These are phyloP conservation scores for Monosporascus sp. DNA, from an alignment of 2,329 filamentous ascomycete genomes.

Conservation along the genomic window DNA sequence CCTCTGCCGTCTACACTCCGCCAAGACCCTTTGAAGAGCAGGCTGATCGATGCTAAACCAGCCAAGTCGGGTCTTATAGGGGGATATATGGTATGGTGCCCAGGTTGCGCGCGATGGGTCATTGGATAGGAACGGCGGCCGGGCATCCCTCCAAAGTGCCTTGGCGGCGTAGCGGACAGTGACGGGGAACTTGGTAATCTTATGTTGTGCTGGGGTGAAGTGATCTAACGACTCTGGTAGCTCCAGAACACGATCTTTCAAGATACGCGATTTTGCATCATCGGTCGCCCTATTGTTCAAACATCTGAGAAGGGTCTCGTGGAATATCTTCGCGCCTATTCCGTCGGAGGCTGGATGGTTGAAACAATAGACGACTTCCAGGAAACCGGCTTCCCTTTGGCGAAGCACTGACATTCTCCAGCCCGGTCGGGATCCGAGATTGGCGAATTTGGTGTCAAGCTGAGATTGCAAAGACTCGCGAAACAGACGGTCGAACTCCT, in stretches of 20 bases:
- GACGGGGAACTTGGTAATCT: conserved; percentile 8
- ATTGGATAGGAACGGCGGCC: conserved; percentile 2
- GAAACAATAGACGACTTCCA: conserved; percentile 12
- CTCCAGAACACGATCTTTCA: conserved; percentile 4
- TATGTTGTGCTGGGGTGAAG: conserved; percentile 5
- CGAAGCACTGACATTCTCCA: conserved; percentile 8
- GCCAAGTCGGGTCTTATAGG: conserved; percentile 6
- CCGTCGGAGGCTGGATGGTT: conserved; percentile 11
- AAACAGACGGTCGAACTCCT: conserved; percentile 7
- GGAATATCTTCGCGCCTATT: conserved; percentile 12
- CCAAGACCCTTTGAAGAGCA: conserved; percentile 5
- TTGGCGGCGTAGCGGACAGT: conserved; percentile 2
- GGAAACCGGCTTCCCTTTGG: background rate
- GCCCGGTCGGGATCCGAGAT: conserved; percentile 3
- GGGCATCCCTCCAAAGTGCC: conserved; percentile 7
- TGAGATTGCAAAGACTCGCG: background rate
- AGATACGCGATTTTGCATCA: conserved; percentile 8
- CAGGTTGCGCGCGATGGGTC: conserved; percentile 2
- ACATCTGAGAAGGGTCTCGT: conserved; percentile 7
- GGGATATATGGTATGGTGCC: conserved; percentile 4
- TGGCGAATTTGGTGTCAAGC: conserved; percentile 5
- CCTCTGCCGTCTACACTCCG: conserved; percentile 7
- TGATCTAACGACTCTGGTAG: background rate
- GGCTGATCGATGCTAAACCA: conserved; percentile 5
- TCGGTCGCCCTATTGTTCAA: conserved; percentile 1